Percentiles rank a stretch among this genome's conserved stretches.
Conservation (phyloP, 2,329 filamentous ascomycete species). For the Cordyceps fumosorosea region DNA sequence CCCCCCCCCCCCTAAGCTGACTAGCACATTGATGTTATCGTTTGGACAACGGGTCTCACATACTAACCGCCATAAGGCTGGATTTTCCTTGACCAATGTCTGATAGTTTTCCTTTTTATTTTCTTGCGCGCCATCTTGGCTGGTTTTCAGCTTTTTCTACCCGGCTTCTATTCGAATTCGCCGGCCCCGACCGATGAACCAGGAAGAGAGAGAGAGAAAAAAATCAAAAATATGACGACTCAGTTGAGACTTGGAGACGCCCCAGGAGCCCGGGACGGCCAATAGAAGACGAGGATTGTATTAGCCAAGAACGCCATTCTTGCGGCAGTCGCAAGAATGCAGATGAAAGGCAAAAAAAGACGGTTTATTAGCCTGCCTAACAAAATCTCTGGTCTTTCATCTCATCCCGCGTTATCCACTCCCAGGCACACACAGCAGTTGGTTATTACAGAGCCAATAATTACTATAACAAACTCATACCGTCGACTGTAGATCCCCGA, state of each 20-base stretch:
- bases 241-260: background rate
- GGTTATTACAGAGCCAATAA: too few relatives aligned
- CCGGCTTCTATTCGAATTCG: background rate
- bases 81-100: background rate
- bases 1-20: too few relatives aligned
- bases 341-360: background rate
- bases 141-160: background rate
- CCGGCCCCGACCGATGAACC: too few relatives aligned
- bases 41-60: background rate
- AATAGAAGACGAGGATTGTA: background rate
- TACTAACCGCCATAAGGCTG: background rate
- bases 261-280: background rate
- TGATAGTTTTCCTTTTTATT: background rate
- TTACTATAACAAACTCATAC: too few relatives aligned
- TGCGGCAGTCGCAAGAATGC: background rate
- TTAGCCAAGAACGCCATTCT: background rate
- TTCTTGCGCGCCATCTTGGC: background rate
- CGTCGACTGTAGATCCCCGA: too few relatives aligned
- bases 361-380: background rate
- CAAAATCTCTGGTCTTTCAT: background rate
- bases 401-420: background rate
- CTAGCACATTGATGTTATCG: background rate
- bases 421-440: too few relatives aligned
- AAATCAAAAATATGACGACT: too few relatives aligned
- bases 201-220: too few relatives aligned